These are phyloP conservation scores for Strobilomyces dryophilus DNA, from an alignment of 768 basidiomycete genomes.

Conservation along the genomic window DNA sequence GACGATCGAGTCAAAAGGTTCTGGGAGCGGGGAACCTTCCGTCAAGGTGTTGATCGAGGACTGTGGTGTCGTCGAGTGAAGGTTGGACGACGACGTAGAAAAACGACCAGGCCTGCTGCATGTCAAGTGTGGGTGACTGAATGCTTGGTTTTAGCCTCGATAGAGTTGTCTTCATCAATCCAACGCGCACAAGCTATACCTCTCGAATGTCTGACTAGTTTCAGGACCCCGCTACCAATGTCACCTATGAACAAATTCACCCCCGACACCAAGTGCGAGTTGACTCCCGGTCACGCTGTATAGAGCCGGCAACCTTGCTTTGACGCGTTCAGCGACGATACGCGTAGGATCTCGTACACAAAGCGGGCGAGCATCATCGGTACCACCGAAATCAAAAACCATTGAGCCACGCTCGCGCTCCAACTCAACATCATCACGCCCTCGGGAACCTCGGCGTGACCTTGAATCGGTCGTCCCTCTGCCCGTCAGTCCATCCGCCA, in stretches of 20 bases:
- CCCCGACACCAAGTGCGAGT: no score
- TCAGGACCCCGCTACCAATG: no score
- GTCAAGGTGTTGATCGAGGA: conserved; percentile 48
- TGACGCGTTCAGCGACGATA: not conserved
- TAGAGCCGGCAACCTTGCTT: no score
- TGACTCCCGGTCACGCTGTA: no score
- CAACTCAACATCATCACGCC: conserved; percentile 3
- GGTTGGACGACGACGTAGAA: not conserved
- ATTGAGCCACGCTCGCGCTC: not conserved
- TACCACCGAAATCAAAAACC: no score
- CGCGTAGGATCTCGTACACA: not conserved
- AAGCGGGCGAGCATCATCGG: not conserved
- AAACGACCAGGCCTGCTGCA: not conserved
- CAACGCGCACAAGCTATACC: no score
- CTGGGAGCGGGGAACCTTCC: conserved; percentile 22
- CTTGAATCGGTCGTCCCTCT: conserved; percentile 1
- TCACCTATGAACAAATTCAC: no score
- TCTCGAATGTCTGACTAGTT: no score
- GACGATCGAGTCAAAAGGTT: conserved; percentile 35
- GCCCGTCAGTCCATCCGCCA: not conserved
- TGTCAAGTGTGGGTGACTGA: conserved; percentile 1
- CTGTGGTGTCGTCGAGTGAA: conserved; percentile 46
- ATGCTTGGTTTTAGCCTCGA: not conserved
- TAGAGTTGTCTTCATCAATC: no score
- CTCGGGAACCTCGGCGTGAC: conserved; percentile 4